Conservation (phyloP, 2,329 filamentous ascomycete genomes). For the Talaromyces sp. region DNA sequence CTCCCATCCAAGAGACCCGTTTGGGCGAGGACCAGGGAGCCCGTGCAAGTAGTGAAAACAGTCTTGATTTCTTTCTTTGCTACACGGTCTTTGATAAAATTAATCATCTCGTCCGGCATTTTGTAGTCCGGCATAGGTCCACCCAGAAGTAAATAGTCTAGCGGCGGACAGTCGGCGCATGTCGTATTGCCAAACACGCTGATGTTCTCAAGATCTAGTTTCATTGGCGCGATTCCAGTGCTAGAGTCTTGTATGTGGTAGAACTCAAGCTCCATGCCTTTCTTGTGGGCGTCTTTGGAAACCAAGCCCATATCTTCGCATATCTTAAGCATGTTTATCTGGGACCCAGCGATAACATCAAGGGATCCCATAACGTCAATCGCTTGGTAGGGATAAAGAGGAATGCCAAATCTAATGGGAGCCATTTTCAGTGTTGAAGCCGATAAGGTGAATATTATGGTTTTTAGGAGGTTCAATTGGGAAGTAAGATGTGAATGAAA, state of each 20-base stretch:
- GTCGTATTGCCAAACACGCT: slow-evolving; percentile 3
- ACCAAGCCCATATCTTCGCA: not conserved
- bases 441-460: not conserved
- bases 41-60: slow-evolving; percentile 11
- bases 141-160: slow-evolving; percentile 8
- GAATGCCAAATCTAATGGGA: slow-evolving; percentile 10
- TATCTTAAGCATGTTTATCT: not conserved
- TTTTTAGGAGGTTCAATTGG: not conserved
- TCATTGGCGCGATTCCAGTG: not conserved
- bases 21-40: slow-evolving; percentile 8
- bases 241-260: slow-evolving; percentile 7
- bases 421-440: not conserved
- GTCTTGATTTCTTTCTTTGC: slow-evolving; percentile 9
- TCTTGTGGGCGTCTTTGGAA: not conserved
- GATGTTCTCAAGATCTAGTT: slow-evolving; percentile 7
- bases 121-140: slow-evolving; percentile 3
- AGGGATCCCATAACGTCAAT: slow-evolving; percentile 9
- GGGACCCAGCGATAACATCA: not conserved
- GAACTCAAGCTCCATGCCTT: slow-evolving; percentile 3
- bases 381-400: slow-evolving; percentile 8
- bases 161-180: slow-evolving; percentile 2
- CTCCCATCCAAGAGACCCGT: slow-evolving; percentile 11
- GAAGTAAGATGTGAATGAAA: not conserved
- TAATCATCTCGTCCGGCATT: slow-evolving; percentile 3
- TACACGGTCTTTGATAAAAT: slow-evolving; percentile 5